Evolutionary conservation across 345 rosid genomes (phyloP).

Genomic region (Aquilaria malaccensis): DNA sequence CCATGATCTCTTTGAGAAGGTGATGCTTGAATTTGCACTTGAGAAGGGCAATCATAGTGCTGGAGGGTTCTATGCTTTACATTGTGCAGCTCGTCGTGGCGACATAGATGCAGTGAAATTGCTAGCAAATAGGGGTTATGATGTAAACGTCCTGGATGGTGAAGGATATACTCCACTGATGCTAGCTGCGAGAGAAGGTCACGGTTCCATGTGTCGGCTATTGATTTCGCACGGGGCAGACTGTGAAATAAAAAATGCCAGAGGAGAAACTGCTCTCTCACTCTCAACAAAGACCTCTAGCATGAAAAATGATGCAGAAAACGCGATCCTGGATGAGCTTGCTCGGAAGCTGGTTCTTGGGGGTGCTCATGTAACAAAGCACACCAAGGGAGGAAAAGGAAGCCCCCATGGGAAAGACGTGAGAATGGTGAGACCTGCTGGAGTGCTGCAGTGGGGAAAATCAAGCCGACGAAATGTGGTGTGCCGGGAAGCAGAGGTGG

Average conservation of each 20-base stretch:
- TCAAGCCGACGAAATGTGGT: conserved; percentile 54
- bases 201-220: conserved; percentile 49
- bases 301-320: conserved; percentile 33
- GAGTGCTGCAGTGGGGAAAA: conserved; percentile 79
- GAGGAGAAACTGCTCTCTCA: conserved; percentile 66
- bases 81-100: conserved; percentile 92
- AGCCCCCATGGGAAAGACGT: conserved; percentile 53
- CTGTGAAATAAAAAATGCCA: conserved; percentile 44
- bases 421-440: conserved; percentile 44
- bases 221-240: conserved; percentile 58
- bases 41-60: conserved; percentile 68
- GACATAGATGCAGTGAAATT: conserved; percentile 65
- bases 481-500: conserved; percentile 57
- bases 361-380: conserved; percentile 58
- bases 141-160: conserved; percentile 62
- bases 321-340: conserved; percentile 59
- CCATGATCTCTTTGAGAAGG: conserved; percentile 73
- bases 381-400: conserved; percentile 84
- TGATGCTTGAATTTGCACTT: conserved; percentile 86
- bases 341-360: conserved; percentile 49
- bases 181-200: conserved; percentile 89
- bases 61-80: conserved; percentile 85
- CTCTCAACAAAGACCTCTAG: conserved; percentile 33
- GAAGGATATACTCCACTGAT: conserved; percentile 92
- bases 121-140: conserved; percentile 57